Percentiles rank a stretch among this genome's conserved stretches.
Conservation (phyloP, 371 early-diverging fungal species). For the Funneliformis caledonium region DNA sequence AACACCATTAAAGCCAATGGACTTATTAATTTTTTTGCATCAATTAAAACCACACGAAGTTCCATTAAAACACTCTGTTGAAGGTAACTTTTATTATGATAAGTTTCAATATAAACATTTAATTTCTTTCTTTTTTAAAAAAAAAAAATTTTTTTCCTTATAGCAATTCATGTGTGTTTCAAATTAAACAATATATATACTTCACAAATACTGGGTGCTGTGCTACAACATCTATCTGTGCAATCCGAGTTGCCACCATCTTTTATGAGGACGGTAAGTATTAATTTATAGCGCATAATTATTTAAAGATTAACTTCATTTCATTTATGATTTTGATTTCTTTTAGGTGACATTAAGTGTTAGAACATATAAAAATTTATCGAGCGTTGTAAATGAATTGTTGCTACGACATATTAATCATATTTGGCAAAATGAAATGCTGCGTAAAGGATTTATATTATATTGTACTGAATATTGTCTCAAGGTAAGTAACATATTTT, state of each 20-base stretch:
- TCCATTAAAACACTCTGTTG: slow-evolving; percentile 54
- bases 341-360: slow-evolving; percentile 67
- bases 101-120: not conserved
- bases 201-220: slow-evolving; percentile 67
- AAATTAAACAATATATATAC: slow-evolving; percentile 66
- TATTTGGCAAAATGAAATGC: slow-evolving; percentile 69
- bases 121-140: not conserved
- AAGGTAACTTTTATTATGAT: slow-evolving; percentile 50
- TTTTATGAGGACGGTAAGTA: slow-evolving; percentile 73
- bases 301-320: not conserved
- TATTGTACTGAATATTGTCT: slow-evolving; percentile 47
- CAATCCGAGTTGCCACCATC: slow-evolving; percentile 68
- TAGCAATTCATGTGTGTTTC: slow-evolving; percentile 76
- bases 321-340: not conserved
- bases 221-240: slow-evolving; percentile 68
- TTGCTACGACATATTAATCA: slow-evolving; percentile 65
- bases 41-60: slow-evolving; percentile 48
- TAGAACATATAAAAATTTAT: slow-evolving; percentile 62
- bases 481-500: not conserved
- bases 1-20: slow-evolving; percentile 35
- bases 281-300: not conserved
- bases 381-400: slow-evolving; percentile 63
- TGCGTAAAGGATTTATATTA: slow-evolving; percentile 84
- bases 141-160: too few relatives aligned
- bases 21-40: slow-evolving; percentile 44